A percentile compares a stretch with the other conserved stretches of the same genome.
phyloP scores from a whole-genome alignment of 176 grass and related monocot species.

The Coix lacrymajobi region DNA sequence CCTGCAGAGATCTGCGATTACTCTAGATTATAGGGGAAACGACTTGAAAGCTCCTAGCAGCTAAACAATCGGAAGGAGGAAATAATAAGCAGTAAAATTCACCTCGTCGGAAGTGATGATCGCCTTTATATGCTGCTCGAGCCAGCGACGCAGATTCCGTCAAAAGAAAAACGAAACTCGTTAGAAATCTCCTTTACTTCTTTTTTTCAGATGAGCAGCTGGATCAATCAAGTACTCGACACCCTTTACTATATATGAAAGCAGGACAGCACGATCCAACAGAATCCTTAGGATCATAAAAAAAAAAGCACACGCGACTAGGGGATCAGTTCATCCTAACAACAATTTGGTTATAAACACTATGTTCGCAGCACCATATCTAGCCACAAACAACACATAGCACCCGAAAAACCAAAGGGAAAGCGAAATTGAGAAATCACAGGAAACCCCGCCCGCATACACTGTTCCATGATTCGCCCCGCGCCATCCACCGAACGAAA shows the following conservation, averaged over 20 bases:
- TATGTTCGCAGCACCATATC: neutral
- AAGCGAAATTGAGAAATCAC: neutral
- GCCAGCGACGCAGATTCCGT: neutral
- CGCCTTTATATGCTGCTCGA: slow-evolving; percentile 95
- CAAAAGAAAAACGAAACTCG: slow-evolving; percentile 17
- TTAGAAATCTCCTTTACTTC: slow-evolving; percentile 14
- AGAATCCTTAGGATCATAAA: slow-evolving; percentile 2
- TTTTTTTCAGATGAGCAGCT: neutral
- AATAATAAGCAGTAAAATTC: slow-evolving; percentile 4
- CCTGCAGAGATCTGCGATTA: neutral
- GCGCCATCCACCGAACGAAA: neutral
- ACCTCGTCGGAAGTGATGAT: slow-evolving; percentile 99
- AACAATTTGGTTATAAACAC: neutral
- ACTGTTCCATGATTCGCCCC: neutral
- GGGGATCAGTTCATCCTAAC: neutral
- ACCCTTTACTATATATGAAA: neutral
- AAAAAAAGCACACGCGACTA: neutral
- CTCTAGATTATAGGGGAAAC: neutral
- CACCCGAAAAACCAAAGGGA: neutral
- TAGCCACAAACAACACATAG: neutral
- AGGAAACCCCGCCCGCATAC: neutral
- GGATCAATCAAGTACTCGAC: neutral
- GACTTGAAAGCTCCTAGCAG: neutral
- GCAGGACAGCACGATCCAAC: neutral
- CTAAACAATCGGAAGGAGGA: neutral